Percentiles rank a stretch among this genome's conserved stretches.
phyloP scores from a whole-genome alignment of 176 grass and related monocot species.

The Pontederia crassipes region DNA sequence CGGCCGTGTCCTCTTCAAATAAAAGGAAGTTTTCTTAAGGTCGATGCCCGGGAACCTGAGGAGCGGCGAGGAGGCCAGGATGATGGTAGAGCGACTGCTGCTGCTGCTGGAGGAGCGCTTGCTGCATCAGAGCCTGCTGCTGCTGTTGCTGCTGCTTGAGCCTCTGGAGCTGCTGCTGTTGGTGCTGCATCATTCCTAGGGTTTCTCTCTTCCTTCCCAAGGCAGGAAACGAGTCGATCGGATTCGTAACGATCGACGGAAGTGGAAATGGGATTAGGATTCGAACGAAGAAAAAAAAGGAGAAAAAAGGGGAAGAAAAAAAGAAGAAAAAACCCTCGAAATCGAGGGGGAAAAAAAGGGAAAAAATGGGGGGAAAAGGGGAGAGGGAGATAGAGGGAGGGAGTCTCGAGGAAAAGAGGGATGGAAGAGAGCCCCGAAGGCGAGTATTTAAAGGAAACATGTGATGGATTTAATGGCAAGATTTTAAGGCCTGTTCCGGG shows the following conservation, averaged over 20 bases:
- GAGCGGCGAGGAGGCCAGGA: conserved; percentile 71
- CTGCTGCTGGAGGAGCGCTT: conserved; percentile 31
- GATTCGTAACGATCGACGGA: not conserved
- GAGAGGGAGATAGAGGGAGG: not conserved
- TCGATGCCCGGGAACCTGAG: conserved; percentile 31
- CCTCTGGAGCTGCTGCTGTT: conserved; percentile 51
- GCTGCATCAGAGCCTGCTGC: conserved; percentile 33
- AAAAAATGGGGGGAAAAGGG: not conserved
- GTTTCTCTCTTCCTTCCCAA: not conserved
- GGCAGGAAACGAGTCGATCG: not conserved
- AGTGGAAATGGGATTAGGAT: not conserved
- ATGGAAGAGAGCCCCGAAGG: not conserved
- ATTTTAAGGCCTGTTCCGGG: too few species aligned
- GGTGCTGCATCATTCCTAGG: conserved; percentile 46
- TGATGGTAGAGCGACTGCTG: conserved; percentile 62
- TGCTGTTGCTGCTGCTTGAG: conserved; percentile 37
- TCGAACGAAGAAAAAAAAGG: not conserved
- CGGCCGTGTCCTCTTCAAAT: not conserved
- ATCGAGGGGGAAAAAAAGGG: not conserved
- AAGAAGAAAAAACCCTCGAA: not conserved
- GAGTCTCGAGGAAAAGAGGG: not conserved
- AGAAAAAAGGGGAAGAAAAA: not conserved
- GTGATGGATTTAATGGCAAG: too few species aligned
- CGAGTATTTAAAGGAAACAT: too few species aligned
- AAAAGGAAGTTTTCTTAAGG: too few species aligned